Conservation (phyloP, 1,139 yeast species). For the Yamadazyma membranifaciens region DNA sequence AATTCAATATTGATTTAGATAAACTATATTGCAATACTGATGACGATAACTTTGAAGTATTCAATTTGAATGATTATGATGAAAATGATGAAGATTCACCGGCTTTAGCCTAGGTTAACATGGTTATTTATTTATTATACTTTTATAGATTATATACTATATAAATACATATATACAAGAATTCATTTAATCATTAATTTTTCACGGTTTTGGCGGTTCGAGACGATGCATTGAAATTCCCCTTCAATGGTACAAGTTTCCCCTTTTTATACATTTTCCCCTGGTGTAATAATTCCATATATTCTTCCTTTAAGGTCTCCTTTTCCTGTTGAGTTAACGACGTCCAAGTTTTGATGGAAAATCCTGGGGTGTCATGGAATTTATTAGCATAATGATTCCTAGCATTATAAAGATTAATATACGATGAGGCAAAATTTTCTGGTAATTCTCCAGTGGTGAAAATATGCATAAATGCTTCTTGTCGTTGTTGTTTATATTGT, state of each 20-base stretch:
- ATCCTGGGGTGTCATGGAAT: background rate
- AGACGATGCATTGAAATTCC: slow-evolving; percentile 7
- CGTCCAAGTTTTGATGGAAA: background rate
- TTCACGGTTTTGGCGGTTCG: background rate
- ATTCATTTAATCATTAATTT: background rate
- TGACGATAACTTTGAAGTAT: slow-evolving; percentile 23
- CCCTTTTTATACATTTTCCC: slow-evolving; percentile 36
- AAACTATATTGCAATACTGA: slow-evolving; percentile 13
- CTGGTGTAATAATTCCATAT: slow-evolving; percentile 23
- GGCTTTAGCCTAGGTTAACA: slow-evolving; percentile 17
- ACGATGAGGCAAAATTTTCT: slow-evolving; percentile 9
- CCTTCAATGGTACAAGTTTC: slow-evolving; percentile 16
- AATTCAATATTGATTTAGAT: slow-evolving; percentile 19
- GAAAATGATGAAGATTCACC: slow-evolving; percentile 32
- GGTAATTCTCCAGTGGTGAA: slow-evolving; percentile 12
- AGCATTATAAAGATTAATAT: slow-evolving; percentile 29
- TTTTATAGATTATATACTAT: background rate
- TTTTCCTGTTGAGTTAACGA: slow-evolving; percentile 9
- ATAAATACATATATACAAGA: background rate
- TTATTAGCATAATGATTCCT: slow-evolving; percentile 28
- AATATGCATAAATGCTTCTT: background rate
- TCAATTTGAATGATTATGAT: slow-evolving; percentile 20
- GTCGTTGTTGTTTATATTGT: background rate
- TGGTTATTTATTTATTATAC: background rate
- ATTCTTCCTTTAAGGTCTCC: slow-evolving; percentile 18